Evolutionary conservation across 192 early-diverging fungal species (phyloP).

Genomic region (Coemansia sp.): DNA sequence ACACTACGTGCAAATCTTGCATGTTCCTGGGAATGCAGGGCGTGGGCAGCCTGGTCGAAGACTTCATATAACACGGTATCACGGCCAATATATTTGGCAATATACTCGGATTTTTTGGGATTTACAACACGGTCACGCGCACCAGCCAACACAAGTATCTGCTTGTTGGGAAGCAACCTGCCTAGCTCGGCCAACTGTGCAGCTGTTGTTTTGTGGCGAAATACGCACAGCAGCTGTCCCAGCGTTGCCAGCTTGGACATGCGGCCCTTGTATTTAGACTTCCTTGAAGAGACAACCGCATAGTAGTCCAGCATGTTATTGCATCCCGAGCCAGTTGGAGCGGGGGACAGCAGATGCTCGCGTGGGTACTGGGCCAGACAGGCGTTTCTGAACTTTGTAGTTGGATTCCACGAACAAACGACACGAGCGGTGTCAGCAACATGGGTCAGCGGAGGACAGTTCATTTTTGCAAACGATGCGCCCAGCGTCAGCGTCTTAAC

Average conservation of each 20-base stretch:
- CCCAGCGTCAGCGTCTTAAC: conserved; percentile 54
- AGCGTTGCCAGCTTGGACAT: conserved; percentile 32
- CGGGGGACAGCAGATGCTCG: conserved; percentile 31
- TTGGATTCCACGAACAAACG: conserved; percentile 28
- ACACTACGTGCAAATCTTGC: conserved; percentile 22
- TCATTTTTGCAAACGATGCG: conserved; percentile 34
- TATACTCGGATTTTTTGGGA: conserved; percentile 35
- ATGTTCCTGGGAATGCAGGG: conserved; percentile 22
- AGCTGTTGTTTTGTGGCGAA: conserved; percentile 41
- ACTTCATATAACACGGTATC: conserved; percentile 37
- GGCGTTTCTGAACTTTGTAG: conserved; percentile 25
- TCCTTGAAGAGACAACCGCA: conserved; percentile 17
- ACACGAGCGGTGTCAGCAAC: conserved; percentile 20
- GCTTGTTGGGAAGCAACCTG: conserved; percentile 28
- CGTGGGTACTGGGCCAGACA: conserved; percentile 32
- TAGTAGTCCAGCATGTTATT: conserved; percentile 39
- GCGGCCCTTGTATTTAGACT: conserved; percentile 33
- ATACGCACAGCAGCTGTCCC: conserved; percentile 34
- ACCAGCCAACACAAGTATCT: conserved; percentile 42
- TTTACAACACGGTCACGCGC: conserved; percentile 40
- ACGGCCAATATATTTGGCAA: conserved; percentile 40
- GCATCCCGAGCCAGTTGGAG: conserved; percentile 24
- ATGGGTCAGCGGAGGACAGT: conserved; percentile 24
- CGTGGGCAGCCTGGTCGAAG: conserved; percentile 36
- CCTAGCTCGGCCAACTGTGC: conserved; percentile 29